Evolutionary conservation across 495 filamentous ascomycete species (phyloP).

Genomic region (Podospora bellae-mahoneyi): DNA sequence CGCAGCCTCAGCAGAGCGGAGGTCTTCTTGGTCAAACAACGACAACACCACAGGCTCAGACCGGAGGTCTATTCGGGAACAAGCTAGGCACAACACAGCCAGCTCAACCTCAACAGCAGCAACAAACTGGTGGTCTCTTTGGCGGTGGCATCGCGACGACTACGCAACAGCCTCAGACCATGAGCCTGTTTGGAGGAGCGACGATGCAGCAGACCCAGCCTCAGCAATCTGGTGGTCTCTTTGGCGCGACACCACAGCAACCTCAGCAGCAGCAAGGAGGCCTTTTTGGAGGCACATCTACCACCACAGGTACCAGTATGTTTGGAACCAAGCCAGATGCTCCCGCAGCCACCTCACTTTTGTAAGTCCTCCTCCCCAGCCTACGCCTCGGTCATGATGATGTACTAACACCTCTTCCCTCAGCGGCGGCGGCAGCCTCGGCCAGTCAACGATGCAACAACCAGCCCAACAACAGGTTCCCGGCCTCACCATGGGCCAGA

Average conservation of each 20-base stretch:
- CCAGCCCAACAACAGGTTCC: constrained; percentile 34
- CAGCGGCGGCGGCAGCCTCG: constrained; percentile 22
- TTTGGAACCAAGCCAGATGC: constrained; percentile 41
- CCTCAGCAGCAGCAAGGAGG: constrained; percentile 22
- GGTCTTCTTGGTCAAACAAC: constrained; percentile 34
- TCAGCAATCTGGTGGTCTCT: constrained; percentile 19
- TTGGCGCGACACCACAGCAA: constrained; percentile 17
- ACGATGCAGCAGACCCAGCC: constrained; percentile 20
- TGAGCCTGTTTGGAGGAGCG: constrained; percentile 16
- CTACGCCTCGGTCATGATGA: constrained; percentile 16
- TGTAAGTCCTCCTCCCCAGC: constrained; percentile 42
- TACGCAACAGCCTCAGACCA: constrained; percentile 18
- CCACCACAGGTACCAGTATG: constrained; percentile 40
- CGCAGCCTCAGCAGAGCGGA: constrained; percentile 44
- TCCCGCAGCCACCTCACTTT: constrained; percentile 38
- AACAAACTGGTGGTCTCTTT: constrained; percentile 15
- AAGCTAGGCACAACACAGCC: constrained; percentile 16
- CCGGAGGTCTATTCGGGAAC: constrained; percentile 29
- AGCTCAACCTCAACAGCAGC: constrained; percentile 29
- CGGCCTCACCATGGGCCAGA: constrained; percentile 48
- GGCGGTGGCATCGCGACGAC: constrained; percentile 7
- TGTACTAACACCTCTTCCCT: background rate
- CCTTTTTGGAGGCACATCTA: constrained; percentile 31
- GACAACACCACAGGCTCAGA: constrained; percentile 28
- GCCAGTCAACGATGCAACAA: constrained; percentile 38